phyloP scores from a whole-genome alignment of 2,329 filamentous ascomycete species.

The Apiospora pterosperma region DNA sequence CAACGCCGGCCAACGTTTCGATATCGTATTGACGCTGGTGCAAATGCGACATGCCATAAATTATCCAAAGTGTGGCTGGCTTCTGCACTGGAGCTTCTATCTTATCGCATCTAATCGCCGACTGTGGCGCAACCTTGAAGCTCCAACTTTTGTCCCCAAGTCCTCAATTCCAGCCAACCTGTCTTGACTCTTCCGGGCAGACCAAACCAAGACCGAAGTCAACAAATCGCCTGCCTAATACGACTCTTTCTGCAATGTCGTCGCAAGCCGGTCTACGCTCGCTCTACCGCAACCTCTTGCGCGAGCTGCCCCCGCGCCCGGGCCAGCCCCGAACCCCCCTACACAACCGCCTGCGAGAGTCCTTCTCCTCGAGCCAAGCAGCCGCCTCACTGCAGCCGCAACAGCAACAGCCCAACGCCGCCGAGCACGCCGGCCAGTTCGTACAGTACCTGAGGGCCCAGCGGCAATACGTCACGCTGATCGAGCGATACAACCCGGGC shows the following conservation, averaged over 20 bases:
- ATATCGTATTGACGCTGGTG: not conserved
- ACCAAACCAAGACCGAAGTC: not conserved
- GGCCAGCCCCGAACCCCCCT: slow-evolving; percentile 59
- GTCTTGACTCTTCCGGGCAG: not conserved
- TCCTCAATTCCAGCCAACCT: not conserved
- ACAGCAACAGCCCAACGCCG: slow-evolving; percentile 45
- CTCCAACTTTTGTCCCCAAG: not conserved
- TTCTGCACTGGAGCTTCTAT: slow-evolving; percentile 4
- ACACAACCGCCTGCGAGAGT: slow-evolving; percentile 64
- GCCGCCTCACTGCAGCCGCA: slow-evolving; percentile 14
- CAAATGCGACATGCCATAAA: not conserved
- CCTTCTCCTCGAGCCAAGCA: slow-evolving; percentile 47
- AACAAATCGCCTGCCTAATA: not conserved
- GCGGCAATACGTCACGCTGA: slow-evolving; percentile 71
- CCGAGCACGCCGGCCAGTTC: slow-evolving; percentile 80
- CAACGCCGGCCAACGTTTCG: not conserved
- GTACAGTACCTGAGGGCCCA: slow-evolving; percentile 82
- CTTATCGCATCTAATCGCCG: slow-evolving; percentile 9
- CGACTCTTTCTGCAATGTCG: slow-evolving; percentile 23
- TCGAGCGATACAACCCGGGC: slow-evolving; percentile 92
- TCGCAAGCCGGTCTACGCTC: slow-evolving; percentile 58
- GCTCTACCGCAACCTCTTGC: slow-evolving; percentile 83
- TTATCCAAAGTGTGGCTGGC: not conserved
- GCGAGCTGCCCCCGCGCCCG: slow-evolving; percentile 76
- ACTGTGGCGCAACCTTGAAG: not conserved